phyloP scores from a whole-genome alignment of 2,329 filamentous ascomycete genomes.

The Hypoxylon sp. region DNA sequence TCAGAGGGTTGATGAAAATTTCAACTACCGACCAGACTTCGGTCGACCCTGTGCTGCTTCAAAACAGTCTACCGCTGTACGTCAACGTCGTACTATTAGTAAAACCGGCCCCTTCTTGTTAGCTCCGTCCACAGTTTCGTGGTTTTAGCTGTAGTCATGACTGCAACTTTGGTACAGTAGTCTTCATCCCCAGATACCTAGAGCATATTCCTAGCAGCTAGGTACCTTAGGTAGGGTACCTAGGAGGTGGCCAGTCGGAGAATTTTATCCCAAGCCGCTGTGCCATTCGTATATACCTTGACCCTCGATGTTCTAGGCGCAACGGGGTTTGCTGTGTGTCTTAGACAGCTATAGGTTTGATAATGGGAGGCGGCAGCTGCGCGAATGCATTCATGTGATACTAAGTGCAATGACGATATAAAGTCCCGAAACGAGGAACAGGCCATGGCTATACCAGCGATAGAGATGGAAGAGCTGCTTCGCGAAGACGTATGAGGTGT shows the following conservation, averaged over 20 bases:
- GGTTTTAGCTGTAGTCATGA: conserved; percentile 6
- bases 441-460: background rate
- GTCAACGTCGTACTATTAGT: conserved; percentile 12
- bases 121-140: conserved; percentile 15
- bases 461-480: background rate
- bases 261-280: conserved; percentile 19
- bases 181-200: conserved; percentile 5
- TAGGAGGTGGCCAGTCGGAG: conserved; percentile 20
- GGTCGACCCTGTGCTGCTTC: conserved; percentile 7
- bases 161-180: conserved; percentile 19
- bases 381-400: background rate
- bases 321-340: background rate
- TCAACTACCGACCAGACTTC: conserved; percentile 29
- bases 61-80: conserved; percentile 10
- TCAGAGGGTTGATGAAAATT: conserved; percentile 8
- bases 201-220: too few species aligned
- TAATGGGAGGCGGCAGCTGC: background rate
- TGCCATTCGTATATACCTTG: conserved; percentile 3
- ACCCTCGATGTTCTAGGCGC: background rate
- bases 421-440: background rate
- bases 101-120: conserved; percentile 7
- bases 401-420: background rate
- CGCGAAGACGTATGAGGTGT: background rate
- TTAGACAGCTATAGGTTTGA: background rate
- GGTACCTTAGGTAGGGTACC: background rate